Base-by-base conservation (phyloP, 2,329 filamentous ascomycete species). In the Stachybotrys echinatus region DNA sequence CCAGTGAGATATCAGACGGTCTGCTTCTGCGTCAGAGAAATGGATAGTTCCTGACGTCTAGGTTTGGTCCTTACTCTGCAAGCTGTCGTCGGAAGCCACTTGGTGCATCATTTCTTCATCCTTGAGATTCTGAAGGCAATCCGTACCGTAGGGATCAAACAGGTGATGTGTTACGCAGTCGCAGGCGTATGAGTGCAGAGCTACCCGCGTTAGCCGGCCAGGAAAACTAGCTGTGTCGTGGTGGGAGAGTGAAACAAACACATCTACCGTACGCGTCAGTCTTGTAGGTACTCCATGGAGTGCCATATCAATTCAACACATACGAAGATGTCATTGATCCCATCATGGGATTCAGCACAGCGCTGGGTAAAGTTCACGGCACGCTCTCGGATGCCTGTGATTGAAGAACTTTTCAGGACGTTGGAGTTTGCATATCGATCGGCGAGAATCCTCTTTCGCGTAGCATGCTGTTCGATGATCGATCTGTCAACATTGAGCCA, bases 361-460 rank as follows among this genome's bases (percentile, higher is more conserved):
- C 75, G 74, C 18, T 73, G 67, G 6, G 83, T 62, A 54, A 88
- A 85, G 23, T 72, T 72, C 34, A 61, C 65, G 0, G 83, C 80
- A 6, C 82, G 72, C 54, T 81, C 74, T 48, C 76, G 67, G 45
- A 88, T 82, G 3, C 80, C 83, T 5, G 71, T 64, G 23, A 87
- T 63, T 2, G 82, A 76, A 3, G 69, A 68, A 5, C 74, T 62
- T 23, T 76, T 77, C 67, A 86, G 75, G 46, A 88, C 70, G 59
- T 86, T 88, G 48, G 78, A 81, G 65, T 87, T 88, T 23, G 84
- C 80, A 61, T 88, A 88, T 23, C 83, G 74, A 58, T 87, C 82
- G 1, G 84, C 84, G 42, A 88, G 71, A 45, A 84, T 69, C 23
- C 83, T 74, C 60, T 83, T 86, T 52, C 82, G 75, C 54, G 76